Percentiles rank a stretch among this genome's conserved stretches.
Evolutionary conservation across 352 stramenopile species (phyloP).

Genomic region (Globisporangium megalacanthum): DNA sequence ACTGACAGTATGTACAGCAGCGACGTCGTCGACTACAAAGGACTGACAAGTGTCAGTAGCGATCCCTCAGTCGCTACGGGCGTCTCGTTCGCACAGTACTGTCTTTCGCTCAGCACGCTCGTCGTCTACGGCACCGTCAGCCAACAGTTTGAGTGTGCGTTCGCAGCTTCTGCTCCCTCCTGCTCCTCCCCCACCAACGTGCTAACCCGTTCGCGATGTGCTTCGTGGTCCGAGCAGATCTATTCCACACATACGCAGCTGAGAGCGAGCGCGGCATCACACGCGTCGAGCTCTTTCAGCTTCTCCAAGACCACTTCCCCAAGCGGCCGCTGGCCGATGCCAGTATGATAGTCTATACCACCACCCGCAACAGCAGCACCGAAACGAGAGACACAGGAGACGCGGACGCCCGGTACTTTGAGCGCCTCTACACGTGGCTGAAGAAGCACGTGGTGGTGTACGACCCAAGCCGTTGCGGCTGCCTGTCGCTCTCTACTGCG

Average conservation of each 20-base stretch:
- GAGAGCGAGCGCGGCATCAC: slow-evolving; percentile 55
- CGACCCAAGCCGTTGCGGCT: slow-evolving; percentile 30
- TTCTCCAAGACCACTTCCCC: slow-evolving; percentile 52
- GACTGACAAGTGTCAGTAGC: background rate
- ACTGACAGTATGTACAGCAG: background rate
- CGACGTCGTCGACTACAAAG: background rate
- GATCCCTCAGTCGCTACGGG: background rate
- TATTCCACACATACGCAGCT: slow-evolving; percentile 49
- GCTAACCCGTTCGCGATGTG: background rate
- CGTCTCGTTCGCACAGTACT: slow-evolving; percentile 55
- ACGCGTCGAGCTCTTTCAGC: slow-evolving; percentile 38
- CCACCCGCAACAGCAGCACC: slow-evolving; percentile 1
- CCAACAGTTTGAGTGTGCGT: slow-evolving; percentile 60
- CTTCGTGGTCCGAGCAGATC: slow-evolving; percentile 16
- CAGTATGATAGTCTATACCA: no score
- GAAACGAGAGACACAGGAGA: slow-evolving; percentile 12
- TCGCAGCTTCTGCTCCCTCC: background rate
- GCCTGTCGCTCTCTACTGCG: slow-evolving; percentile 22
- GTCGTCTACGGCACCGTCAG: slow-evolving; percentile 29
- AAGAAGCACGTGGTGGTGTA: slow-evolving; percentile 61
- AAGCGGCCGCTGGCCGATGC: background rate
- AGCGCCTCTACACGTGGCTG: slow-evolving; percentile 67
- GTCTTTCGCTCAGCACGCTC: slow-evolving; percentile 31
- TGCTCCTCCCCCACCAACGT: background rate
- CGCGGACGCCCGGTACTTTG: slow-evolving; percentile 40